Conservation (phyloP, 2,329 filamentous ascomycete genomes). For the Cadophora gregata region DNA sequence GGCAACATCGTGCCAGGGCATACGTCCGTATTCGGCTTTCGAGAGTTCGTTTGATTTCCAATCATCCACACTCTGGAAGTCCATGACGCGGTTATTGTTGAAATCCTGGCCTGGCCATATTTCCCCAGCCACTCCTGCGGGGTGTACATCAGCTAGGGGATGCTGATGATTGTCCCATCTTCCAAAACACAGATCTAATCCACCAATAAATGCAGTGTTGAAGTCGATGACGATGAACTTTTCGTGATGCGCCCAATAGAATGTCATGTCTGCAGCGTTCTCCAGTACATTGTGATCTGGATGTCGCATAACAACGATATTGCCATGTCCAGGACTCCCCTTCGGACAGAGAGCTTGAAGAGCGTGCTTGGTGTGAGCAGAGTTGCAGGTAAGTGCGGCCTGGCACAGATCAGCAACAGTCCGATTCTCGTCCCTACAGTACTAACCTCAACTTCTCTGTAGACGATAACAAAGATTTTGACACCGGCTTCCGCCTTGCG, state of each 20-base stretch:
- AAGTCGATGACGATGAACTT: constrained; percentile 98
- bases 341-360: constrained; percentile 80
- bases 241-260: constrained; percentile 98
- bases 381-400: constrained; percentile 88
- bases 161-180: constrained; percentile 92
- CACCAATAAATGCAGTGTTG: constrained; percentile 88
- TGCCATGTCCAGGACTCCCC: constrained; percentile 81
- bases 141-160: constrained; percentile 84
- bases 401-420: constrained; percentile 51
- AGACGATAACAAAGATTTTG: constrained; percentile 92
- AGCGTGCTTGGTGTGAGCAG: constrained; percentile 88
- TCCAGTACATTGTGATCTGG: constrained; percentile 95
- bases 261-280: constrained; percentile 93
- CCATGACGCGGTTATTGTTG: constrained; percentile 96
- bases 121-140: constrained; percentile 79
- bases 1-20: constrained; percentile 98
- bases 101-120: constrained; percentile 97
- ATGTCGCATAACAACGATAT: constrained; percentile 88
- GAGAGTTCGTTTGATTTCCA: constrained; percentile 94
- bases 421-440: no score
- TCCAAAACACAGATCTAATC: constrained; percentile 93
- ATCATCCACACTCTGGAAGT: constrained; percentile 88
- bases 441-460: constrained; percentile 68
- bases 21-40: constrained; percentile 89
- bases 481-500: constrained; percentile 89